Base-by-base conservation (phyloP, 2,329 filamentous ascomycete species). In the Alternaria metachromatica region DNA sequence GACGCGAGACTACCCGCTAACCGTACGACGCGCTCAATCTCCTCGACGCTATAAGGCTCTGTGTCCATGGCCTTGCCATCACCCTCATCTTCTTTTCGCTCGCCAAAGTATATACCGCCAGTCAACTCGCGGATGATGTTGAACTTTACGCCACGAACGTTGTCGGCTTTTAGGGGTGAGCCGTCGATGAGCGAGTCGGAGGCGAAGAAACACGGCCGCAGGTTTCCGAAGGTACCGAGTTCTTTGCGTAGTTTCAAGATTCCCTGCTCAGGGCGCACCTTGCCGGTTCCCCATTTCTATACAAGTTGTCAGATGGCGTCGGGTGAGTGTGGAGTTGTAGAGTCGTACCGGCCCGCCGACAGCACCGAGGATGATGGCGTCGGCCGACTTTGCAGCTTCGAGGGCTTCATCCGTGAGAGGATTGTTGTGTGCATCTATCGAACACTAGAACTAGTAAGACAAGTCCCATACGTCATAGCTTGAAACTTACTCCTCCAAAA, bases 151-250 rank as follows among this genome's bases (percentile, higher is more conserved):
- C 92, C 94, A 67, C 89, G 87, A 86, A 92, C 96, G 66, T 97
- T 87, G 4, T 91, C 87, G 58, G 92, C 89, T 83, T 97, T 97
- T 67, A 98, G 89, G 0, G 95, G 95, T 11, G 94, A 97, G 77
- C 86, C 87, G 54, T 94, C 90, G 76, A 97, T 90, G 54, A 69
- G 65, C 26, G 89, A 87, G 57, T 95, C 92, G 1, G 94, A 94
- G 55, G 93, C 93, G 84, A 99, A 98, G 87, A 92, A 96, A 87
- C 95, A 98, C 10, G 94, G 95, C 6, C 95, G 91, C 62, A 98
- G 89, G 87, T 98, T 98, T 73, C 94, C 95, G 83, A 96, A 98
- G 60, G 95, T 93, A 77, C 88, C 87, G 87, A 98, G 92, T 82
- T 97, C 92, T 83, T 96, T 97, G 83, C 95, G 93, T 58, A 98